Percentiles rank a stretch among this genome's conserved stretches.
Evolutionary conservation across 192 early-diverging fungal genomes (phyloP).

Genomic region (Pilaira anomala): DNA sequence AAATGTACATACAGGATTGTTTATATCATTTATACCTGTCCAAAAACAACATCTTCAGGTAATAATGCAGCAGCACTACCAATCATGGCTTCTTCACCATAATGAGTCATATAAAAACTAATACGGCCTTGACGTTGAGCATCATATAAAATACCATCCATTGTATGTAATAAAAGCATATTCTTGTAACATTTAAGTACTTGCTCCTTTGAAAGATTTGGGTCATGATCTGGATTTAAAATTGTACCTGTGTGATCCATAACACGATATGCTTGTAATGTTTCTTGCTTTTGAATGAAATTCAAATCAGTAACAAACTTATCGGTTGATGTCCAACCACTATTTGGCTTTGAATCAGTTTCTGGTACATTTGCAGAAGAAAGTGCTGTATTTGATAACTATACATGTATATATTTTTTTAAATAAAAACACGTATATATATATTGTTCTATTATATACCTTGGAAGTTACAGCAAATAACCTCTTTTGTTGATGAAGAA

Average conservation of each 20-base stretch:
- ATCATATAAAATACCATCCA: slow-evolving; percentile 96
- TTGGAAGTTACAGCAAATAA: too few relatives aligned
- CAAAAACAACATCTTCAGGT: slow-evolving; percentile 87
- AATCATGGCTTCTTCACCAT: slow-evolving; percentile 96
- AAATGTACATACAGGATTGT: not conserved
- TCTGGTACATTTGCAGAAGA: too few relatives aligned
- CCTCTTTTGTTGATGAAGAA: too few relatives aligned
- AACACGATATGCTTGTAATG: slow-evolving; percentile 90
- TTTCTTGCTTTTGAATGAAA: slow-evolving; percentile 61
- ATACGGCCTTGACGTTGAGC: slow-evolving; percentile 98
- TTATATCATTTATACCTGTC: slow-evolving; percentile 55
- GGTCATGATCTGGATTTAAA: slow-evolving; percentile 64
- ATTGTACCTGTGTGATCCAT: slow-evolving; percentile 87
- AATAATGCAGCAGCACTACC: slow-evolving; percentile 87
- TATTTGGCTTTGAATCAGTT: too few relatives aligned
- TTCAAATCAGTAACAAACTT: slow-evolving; percentile 17
- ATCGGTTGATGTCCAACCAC: not conserved
- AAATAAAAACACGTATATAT: too few relatives aligned
- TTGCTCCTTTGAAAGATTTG: slow-evolving; percentile 71
- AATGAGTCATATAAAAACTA: slow-evolving; percentile 98
- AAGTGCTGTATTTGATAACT: too few relatives aligned
- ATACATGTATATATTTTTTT: too few relatives aligned
- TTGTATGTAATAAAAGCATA: slow-evolving; percentile 86
- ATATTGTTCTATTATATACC: too few relatives aligned
- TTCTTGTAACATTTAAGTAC: slow-evolving; percentile 72